Base-by-base conservation (phyloP, 2,329 filamentous ascomycete genomes). In the Colletotrichum sp. region DNA sequence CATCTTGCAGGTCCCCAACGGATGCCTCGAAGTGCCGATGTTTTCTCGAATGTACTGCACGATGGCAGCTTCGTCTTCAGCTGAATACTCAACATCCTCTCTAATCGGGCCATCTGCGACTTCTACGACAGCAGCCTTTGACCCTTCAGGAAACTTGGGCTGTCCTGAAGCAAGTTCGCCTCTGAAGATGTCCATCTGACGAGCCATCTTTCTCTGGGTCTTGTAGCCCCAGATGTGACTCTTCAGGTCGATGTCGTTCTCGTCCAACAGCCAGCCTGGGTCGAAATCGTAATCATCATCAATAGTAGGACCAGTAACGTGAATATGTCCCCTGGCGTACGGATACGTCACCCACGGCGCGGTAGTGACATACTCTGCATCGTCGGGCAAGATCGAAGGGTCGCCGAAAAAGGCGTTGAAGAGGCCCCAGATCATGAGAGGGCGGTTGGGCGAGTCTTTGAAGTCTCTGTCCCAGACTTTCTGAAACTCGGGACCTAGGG, bases 221-320 rank as follows among this genome's bases (percentile, higher is more conserved):
- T 94, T 94, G 85, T 94, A 94, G 0, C 86, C 88, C 92, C 92
- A 93, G 6, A 92, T 79, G 21, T 92, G 89, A 78, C 89, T 91
- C 81, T 90, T 90, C 36, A 93, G 61, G 79, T 93, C 92, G n/a
- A 91, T 82, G 4, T 86, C 86, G 28, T 87, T 71, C 30, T 83
- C 79, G 77, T 91, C 85, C 21, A 82, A 84, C 34, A 92, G 84
- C 81, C 86, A 91, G 26, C 89, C 90, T 0, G 87, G 84, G 70
- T 90, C 87, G 64, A 92, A 91, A 65, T 89, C 86, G 9, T 87
- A 83, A 4, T 82, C 79, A 36, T 86, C 83, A 24, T 83, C 79
- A 4, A 85, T 78, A 6, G 81, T 78, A 9, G 79, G 77, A 3
- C 83, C 82, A 7, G 82, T 84, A 78, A 92, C 90, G 80, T 92